These are phyloP conservation scores for Clausena lansium DNA, from an alignment of 345 rosid species.

Conservation along the genomic window DNA sequence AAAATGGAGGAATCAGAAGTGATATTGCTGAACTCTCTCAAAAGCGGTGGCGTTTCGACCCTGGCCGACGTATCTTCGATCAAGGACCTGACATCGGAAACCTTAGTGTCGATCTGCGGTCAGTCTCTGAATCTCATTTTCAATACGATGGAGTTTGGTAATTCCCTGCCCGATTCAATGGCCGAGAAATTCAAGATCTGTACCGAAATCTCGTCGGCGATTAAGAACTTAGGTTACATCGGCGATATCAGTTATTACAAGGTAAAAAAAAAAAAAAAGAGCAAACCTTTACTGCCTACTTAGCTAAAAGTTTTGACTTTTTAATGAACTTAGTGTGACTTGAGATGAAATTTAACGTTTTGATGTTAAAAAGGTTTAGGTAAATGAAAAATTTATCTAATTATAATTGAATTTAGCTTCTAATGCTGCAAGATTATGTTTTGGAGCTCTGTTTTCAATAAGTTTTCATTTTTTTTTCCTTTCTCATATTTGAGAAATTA, in stretches of 20 bases:
- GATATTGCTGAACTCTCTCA: constrained; percentile 43
- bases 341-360: not conserved
- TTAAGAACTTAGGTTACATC: constrained; percentile 59
- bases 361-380: not conserved
- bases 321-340: not conserved
- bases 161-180: constrained; percentile 43
- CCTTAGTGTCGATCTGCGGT: constrained; percentile 54
- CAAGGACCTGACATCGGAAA: constrained; percentile 37
- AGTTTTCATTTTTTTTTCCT: no score
- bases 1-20: constrained; percentile 11
- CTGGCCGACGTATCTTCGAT: constrained; percentile 42
- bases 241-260: constrained; percentile 59
- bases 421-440: not conserved
- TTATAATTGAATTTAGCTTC: not conserved
- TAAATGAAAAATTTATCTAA: not conserved
- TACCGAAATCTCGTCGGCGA: constrained; percentile 46
- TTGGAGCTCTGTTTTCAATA: not conserved
- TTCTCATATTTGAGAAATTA: not conserved
- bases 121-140: constrained; percentile 61
- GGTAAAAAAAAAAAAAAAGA: constrained; percentile 34
- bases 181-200: constrained; percentile 62
- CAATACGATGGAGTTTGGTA: constrained; percentile 30
- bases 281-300: not conserved
- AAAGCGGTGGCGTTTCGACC: constrained; percentile 47
- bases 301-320: not conserved